These are phyloP conservation scores for Telopea speciosissima DNA, from an alignment of 177 flowering plant genomes.

Conservation along the genomic window DNA sequence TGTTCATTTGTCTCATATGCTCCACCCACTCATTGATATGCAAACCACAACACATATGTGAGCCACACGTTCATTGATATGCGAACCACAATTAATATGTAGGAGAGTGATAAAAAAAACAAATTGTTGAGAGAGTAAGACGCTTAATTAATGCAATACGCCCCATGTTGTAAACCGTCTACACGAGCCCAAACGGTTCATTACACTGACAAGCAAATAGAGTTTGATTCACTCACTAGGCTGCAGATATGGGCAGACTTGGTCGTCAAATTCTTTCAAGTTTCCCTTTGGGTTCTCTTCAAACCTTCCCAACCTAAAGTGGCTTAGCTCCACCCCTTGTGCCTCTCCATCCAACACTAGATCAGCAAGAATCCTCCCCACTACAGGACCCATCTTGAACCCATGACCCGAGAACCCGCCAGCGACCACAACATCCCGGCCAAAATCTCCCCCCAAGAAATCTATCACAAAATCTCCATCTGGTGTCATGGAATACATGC, in stretches of 20 bases:
- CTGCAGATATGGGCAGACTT: conserved; percentile 27
- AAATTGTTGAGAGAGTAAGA: too few species aligned
- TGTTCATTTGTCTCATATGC: too few species aligned
- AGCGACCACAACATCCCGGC: conserved; percentile 68
- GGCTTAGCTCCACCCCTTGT: conserved; percentile 49
- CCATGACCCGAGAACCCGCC: conserved; percentile 99
- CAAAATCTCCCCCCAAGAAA: conserved; percentile 76
- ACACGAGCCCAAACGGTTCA: too few species aligned
- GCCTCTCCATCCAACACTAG: conserved; percentile 48
- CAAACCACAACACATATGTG: too few species aligned
- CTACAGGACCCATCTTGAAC: conserved; percentile 88
- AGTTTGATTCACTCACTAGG: too few species aligned
- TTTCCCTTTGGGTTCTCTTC: conserved; percentile 60
- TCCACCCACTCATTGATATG: too few species aligned
- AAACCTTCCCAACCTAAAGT: conserved; percentile 64
- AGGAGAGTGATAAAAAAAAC: too few species aligned
- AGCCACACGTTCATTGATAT: too few species aligned
- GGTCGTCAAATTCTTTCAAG: conserved; percentile 52
- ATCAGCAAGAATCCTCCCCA: conserved; percentile 71
- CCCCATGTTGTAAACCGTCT: too few species aligned
- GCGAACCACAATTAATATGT: too few species aligned
- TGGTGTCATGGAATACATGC: conserved; percentile 91
- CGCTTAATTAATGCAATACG: too few species aligned
- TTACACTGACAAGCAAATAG: too few species aligned
- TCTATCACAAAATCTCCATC: conserved; percentile 90